phyloP scores from a whole-genome alignment of 2,329 filamentous ascomycete genomes.

The Fusarium begoniae region DNA sequence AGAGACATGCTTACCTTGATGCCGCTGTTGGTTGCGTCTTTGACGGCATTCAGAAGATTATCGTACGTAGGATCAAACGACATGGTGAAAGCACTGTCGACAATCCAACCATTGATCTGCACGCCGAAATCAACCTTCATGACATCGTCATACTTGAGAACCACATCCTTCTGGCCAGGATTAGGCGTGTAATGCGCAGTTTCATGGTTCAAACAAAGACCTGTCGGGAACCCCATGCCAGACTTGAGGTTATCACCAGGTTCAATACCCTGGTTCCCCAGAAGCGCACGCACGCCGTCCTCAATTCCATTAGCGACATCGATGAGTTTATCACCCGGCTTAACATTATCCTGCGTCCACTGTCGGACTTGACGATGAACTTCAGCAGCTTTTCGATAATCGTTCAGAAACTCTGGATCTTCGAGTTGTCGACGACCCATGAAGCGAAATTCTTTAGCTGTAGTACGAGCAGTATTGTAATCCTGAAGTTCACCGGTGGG shows the following conservation, averaged over 20 bases:
- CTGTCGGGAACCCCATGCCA: constrained; percentile 85
- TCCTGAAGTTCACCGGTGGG: constrained; percentile 42
- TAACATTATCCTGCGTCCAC: constrained; percentile 80
- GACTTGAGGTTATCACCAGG: constrained; percentile 78
- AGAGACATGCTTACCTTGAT: constrained; percentile 59
- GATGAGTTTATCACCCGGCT: constrained; percentile 78
- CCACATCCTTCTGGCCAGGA: constrained; percentile 74
- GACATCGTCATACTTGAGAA: constrained; percentile 75
- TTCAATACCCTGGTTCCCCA: constrained; percentile 77
- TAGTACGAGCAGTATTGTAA: constrained; percentile 42
- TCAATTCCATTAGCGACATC: constrained; percentile 86
- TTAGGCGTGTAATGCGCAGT: constrained; percentile 87
- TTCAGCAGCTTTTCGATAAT: constrained; percentile 83
- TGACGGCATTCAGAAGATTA: constrained; percentile 74
- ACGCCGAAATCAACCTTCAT: constrained; percentile 83
- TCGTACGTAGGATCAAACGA: constrained; percentile 77
- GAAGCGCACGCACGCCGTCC: constrained; percentile 76
- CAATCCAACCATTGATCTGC: constrained; percentile 78
- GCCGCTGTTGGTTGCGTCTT: constrained; percentile 82
- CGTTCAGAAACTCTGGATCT: constrained; percentile 67
- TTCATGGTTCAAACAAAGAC: constrained; percentile 81
- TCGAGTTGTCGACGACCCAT: constrained; percentile 38
- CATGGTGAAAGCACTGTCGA: constrained; percentile 81
- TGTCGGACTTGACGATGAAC: constrained; percentile 83
- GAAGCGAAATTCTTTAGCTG: constrained; percentile 40